Conservation (phyloP, 164 flowering plant species). For the Nymphaea colorata region DNA sequence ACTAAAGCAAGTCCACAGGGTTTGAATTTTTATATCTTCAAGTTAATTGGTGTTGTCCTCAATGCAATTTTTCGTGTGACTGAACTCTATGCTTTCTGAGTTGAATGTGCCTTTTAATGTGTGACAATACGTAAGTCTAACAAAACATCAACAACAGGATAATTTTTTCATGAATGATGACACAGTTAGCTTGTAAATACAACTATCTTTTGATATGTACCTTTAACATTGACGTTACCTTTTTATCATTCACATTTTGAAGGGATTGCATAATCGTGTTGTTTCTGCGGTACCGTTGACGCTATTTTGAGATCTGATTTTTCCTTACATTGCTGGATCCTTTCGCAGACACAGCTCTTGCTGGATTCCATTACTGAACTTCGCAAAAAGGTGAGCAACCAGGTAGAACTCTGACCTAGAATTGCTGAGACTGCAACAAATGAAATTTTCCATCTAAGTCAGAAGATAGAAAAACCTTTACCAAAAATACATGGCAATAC, state of each 20-base stretch:
- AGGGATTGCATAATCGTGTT: background rate
- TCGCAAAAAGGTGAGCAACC: slow-evolving; percentile 43
- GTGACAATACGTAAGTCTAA: no score
- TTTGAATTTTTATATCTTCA: no score
- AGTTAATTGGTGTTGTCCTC: no score
- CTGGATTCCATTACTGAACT: slow-evolving; percentile 49
- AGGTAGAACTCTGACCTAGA: background rate
- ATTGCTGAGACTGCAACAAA: background rate
- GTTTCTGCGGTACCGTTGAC: background rate
- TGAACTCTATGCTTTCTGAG: no score
- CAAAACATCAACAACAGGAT: no score
- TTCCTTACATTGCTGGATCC: background rate
- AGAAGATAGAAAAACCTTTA: background rate
- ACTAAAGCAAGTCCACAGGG: no score
- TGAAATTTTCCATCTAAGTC: background rate
- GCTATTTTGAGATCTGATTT: background rate
- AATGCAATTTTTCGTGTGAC: no score
- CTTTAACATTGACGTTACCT: background rate
- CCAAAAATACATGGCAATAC: no score
- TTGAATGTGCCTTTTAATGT: no score
- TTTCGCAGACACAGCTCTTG: slow-evolving; percentile 55
- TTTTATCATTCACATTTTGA: background rate
- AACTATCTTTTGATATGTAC: background rate
- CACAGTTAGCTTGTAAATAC: no score
- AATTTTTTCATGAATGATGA: no score